These are phyloP conservation scores for Vigna angularis DNA, from an alignment of 306 rosid species.

Conservation along the genomic window DNA sequence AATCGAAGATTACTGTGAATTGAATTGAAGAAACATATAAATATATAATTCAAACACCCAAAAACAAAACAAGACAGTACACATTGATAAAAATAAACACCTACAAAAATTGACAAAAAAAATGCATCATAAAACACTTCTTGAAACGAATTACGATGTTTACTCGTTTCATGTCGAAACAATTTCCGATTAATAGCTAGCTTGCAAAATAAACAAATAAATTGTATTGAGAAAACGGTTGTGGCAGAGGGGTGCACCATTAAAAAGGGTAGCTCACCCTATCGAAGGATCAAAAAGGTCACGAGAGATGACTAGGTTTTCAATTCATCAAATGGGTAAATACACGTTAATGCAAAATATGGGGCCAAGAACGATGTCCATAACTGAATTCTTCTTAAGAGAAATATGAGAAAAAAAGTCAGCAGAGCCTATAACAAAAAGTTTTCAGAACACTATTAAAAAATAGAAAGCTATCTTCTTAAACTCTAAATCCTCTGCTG, in stretches of 20 bases:
- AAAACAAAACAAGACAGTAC: too few species aligned
- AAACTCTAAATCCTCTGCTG: slow-evolving; percentile 73
- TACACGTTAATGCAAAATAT: background rate
- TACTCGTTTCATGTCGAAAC: background rate
- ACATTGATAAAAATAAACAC: too few species aligned
- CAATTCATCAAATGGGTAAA: background rate
- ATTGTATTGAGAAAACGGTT: background rate
- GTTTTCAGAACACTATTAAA: background rate
- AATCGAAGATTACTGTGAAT: too few species aligned
- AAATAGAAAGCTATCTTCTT: slow-evolving; percentile 22
- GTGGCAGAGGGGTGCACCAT: background rate
- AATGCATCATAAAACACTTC: too few species aligned
- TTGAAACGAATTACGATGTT: too few species aligned
- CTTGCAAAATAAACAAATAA: background rate
- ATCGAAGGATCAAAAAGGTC: background rate
- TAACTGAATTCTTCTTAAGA: background rate
- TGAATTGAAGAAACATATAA: too few species aligned
- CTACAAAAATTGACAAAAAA: too few species aligned
- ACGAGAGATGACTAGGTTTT: background rate
- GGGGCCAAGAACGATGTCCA: background rate
- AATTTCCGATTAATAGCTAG: background rate
- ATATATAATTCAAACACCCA: too few species aligned
- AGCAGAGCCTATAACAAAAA: slow-evolving; percentile 1
- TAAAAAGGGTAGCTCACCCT: background rate
- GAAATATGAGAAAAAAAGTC: slow-evolving; percentile 30